phyloP scores from a whole-genome alignment of 306 rosid genomes.

The Vigna nakashimae region DNA sequence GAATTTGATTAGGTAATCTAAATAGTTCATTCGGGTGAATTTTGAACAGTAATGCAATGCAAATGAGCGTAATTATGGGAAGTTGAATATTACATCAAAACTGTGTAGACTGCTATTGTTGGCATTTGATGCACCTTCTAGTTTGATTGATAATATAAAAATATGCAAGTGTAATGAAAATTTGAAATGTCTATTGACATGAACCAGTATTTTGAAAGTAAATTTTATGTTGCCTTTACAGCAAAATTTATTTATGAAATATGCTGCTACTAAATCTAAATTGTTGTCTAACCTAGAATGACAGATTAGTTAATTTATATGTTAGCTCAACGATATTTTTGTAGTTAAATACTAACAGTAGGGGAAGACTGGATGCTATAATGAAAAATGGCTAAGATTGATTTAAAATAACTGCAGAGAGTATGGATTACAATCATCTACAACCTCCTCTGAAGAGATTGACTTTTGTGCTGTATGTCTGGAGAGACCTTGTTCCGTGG shows the following conservation, averaged over 20 bases:
- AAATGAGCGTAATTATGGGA: not conserved
- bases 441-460: slow-evolving; percentile 63
- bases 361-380: slow-evolving; percentile 8
- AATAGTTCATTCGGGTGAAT: not conserved
- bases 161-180: not conserved
- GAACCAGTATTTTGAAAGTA: slow-evolving; percentile 5
- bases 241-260: slow-evolving; percentile 6
- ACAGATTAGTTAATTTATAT: slow-evolving; percentile 4
- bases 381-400: slow-evolving; percentile 40
- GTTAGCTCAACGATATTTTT: slow-evolving; percentile 10
- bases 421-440: slow-evolving; percentile 71
- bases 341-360: not conserved
- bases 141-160: slow-evolving; percentile 14
- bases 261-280: slow-evolving; percentile 4
- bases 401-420: slow-evolving; percentile 70
- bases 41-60: not conserved
- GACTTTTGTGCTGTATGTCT: slow-evolving; percentile 92
- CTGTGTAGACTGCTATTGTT: not conserved
- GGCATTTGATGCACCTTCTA: slow-evolving; percentile 12
- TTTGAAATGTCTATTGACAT: slow-evolving; percentile 20
- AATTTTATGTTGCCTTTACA: not conserved
- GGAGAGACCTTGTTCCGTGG: slow-evolving; percentile 90
- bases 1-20: not conserved
- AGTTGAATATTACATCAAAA: not conserved
- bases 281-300: slow-evolving; percentile 7